Conservation (phyloP, 306 rosid genomes). For the Quercus aquifolioides region DNA sequence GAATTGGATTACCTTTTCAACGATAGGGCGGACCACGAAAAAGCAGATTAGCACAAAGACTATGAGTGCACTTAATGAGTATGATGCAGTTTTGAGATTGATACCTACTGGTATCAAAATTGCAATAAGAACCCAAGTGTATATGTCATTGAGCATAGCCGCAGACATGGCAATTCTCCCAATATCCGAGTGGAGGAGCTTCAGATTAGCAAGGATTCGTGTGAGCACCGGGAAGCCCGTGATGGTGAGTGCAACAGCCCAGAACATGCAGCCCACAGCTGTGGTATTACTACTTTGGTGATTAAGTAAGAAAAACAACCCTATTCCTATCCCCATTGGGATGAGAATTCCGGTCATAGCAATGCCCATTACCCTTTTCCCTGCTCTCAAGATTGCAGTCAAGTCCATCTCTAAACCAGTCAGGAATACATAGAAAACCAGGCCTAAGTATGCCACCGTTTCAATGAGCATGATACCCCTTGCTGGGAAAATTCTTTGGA, state of each 20-base stretch:
- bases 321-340: slow-evolving; percentile 9
- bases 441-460: slow-evolving; percentile 18
- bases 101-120: slow-evolving; percentile 25
- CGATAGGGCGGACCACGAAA: slow-evolving; percentile 23
- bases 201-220: slow-evolving; percentile 34
- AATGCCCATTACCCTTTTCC: slow-evolving; percentile 23
- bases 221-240: slow-evolving; percentile 46
- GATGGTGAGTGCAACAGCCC: slow-evolving; percentile 27
- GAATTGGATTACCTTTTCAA: background rate
- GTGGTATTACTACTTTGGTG: background rate
- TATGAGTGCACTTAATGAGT: background rate
- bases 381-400: slow-evolving; percentile 11
- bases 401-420: slow-evolving; percentile 38
- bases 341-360: slow-evolving; percentile 26
- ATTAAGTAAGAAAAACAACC: background rate
- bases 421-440: slow-evolving; percentile 33
- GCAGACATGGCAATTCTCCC: slow-evolving; percentile 31
- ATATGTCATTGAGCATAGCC: slow-evolving; percentile 35
- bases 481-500: background rate
- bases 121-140: slow-evolving; percentile 36
- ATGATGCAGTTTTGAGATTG: background rate
- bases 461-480: slow-evolving; percentile 9
- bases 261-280: slow-evolving; percentile 6
- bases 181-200: slow-evolving; percentile 36
- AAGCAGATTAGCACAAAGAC: slow-evolving; percentile 7